These are phyloP conservation scores for Torulaspora quercuum DNA, from an alignment of 805 yeast species.

Conservation along the genomic window DNA sequence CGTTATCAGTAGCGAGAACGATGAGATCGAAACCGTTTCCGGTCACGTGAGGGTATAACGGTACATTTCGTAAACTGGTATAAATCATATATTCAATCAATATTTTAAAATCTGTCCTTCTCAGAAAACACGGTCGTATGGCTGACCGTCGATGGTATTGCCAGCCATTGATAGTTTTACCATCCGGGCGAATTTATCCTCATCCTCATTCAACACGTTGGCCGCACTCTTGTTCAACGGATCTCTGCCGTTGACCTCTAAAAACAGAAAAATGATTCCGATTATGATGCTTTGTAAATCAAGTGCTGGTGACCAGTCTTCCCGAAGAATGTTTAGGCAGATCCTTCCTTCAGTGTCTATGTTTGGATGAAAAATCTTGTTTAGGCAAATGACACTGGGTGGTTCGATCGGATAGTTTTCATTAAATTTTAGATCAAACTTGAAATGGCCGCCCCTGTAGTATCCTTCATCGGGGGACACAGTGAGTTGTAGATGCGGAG, in stretches of 20 bases:
- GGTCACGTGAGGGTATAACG: constrained; percentile 28
- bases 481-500: constrained; percentile 20
- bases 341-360: constrained; percentile 88
- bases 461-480: constrained; percentile 33
- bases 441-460: constrained; percentile 38
- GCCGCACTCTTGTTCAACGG: constrained; percentile 94
- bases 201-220: constrained; percentile 46
- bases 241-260: constrained; percentile 89
- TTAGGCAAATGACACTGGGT: constrained; percentile 72
- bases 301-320: constrained; percentile 95
- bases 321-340: constrained; percentile 84
- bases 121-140: constrained; percentile 59
- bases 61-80: background rate
- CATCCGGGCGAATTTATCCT: constrained; percentile 48
- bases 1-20: constrained; percentile 29
- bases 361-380: constrained; percentile 87
- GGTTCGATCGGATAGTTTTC: constrained; percentile 88
- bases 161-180: constrained; percentile 72
- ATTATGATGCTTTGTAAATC: constrained; percentile 76
- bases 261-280: constrained; percentile 78
- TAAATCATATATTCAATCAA: background rate
- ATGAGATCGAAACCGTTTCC: constrained; percentile 28
- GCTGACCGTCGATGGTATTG: constrained; percentile 51
- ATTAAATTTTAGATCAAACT: constrained; percentile 61
- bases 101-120: background rate